These are phyloP conservation scores for Plasmodium knowlesi DNA, from an alignment of 169 alveolate genomes.

Conservation along the genomic window DNA sequence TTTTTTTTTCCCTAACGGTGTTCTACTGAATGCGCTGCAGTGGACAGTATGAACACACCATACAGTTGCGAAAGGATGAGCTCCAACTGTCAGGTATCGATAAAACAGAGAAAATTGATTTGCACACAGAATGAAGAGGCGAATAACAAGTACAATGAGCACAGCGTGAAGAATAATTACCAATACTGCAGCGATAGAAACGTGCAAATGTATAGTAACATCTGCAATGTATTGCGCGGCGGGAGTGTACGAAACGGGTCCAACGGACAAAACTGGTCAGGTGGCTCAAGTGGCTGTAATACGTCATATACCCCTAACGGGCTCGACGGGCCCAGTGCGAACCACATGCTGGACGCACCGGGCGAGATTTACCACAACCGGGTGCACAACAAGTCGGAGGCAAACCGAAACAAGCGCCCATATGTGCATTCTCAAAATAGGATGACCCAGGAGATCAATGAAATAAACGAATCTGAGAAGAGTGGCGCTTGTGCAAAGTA, in stretches of 20 bases:
- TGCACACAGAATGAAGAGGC: neutral
- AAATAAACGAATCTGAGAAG: neutral
- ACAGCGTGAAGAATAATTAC: neutral
- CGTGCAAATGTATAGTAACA: constrained; percentile 23
- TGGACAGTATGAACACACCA: constrained; percentile 19
- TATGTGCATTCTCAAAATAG: neutral
- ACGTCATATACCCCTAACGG: neutral
- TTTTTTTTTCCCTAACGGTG: neutral
- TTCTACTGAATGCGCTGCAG: neutral
- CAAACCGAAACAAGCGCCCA: neutral
- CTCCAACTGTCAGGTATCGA: constrained; percentile 12
- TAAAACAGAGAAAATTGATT: neutral
- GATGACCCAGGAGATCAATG: neutral
- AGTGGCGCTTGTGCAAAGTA: neutral
- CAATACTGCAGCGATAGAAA: neutral
- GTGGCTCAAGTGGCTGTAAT: neutral
- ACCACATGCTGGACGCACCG: neutral
- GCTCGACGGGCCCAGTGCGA: neutral
- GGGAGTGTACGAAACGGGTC: neutral
- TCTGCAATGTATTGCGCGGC: neutral
- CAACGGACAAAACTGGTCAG: neutral
- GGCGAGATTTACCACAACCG: neutral
- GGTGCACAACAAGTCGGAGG: neutral
- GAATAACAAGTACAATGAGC: neutral
- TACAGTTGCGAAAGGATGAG: constrained; percentile 7